phyloP scores from a whole-genome alignment of 441 rosid genomes.

The Corymbia citriodora region DNA sequence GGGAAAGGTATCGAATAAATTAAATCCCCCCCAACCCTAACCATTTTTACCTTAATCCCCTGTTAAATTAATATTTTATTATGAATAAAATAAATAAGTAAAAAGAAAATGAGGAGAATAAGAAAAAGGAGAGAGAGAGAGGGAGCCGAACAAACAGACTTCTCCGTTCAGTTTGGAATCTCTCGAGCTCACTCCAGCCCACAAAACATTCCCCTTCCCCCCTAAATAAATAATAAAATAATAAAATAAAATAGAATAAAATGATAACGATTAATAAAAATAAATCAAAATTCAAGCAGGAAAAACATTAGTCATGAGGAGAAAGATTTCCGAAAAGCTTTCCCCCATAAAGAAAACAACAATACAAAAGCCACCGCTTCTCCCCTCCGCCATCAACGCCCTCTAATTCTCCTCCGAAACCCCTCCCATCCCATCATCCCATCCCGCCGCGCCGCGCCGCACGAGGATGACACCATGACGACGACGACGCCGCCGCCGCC shows the following conservation, averaged over 20 bases:
- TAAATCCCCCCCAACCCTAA: neutral
- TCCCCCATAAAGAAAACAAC: neutral
- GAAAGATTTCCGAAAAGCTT: conserved; percentile 14
- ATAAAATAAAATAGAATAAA: neutral
- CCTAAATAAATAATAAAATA: neutral
- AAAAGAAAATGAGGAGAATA: conserved; percentile 8
- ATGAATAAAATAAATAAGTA: neutral
- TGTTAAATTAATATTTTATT: neutral
- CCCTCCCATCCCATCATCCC: neutral
- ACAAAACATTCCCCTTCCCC: conserved; percentile 4
- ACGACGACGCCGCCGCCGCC: conserved; percentile 10
- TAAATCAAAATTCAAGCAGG: neutral
- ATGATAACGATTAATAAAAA: neutral
- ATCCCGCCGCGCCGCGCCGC: no score
- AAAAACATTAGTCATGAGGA: neutral
- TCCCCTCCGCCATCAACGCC: conserved; percentile 36
- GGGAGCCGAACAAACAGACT: conserved; percentile 21
- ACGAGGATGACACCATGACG: conserved; percentile 44
- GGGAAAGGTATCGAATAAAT: neutral
- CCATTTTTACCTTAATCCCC: neutral
- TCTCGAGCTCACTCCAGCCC: conserved; percentile 27
- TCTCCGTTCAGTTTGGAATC: conserved; percentile 55
- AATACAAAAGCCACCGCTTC: neutral
- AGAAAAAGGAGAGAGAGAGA: conserved; percentile 2
- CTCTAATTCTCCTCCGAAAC: neutral